A percentile compares a stretch with the other conserved stretches of the same genome.
Conservation (phyloP, 2,329 filamentous ascomycete species). For the Saccharata proteae region DNA sequence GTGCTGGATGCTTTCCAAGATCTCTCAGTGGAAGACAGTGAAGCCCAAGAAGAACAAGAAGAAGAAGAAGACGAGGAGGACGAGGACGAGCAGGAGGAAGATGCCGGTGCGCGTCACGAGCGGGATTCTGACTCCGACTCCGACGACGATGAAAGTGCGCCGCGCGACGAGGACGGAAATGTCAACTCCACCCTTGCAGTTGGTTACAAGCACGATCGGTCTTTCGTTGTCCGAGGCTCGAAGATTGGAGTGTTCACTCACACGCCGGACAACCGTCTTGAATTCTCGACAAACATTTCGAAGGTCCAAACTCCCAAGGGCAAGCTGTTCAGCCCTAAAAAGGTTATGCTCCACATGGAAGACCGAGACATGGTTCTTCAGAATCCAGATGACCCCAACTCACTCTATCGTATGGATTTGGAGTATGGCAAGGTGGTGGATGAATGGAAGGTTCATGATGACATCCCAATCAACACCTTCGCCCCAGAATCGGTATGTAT, state of each 20-base stretch:
- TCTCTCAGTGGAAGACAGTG: slow-evolving; percentile 74
- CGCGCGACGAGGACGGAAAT: slow-evolving; percentile 61
- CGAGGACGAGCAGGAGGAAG: slow-evolving; percentile 50
- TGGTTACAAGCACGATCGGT: slow-evolving; percentile 92
- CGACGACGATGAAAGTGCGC: slow-evolving; percentile 64
- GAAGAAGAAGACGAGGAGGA: slow-evolving; percentile 42
- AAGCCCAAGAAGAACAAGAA: slow-evolving; percentile 41
- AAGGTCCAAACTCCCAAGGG: slow-evolving; percentile 85
- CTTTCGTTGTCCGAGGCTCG: slow-evolving; percentile 90
- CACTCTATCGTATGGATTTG: slow-evolving; percentile 91
- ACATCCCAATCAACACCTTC: slow-evolving; percentile 85
- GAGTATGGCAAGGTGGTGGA: slow-evolving; percentile 97
- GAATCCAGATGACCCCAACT: slow-evolving; percentile 71
- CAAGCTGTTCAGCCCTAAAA: slow-evolving; percentile 83
- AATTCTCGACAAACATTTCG: slow-evolving; percentile 95
- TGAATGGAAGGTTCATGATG: slow-evolving; percentile 96
- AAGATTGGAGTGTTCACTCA: slow-evolving; percentile 99
- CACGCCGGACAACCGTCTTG: slow-evolving; percentile 77
- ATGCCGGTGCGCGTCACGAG: slow-evolving; percentile 57
- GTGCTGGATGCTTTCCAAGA: slow-evolving; percentile 93
- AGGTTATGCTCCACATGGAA: slow-evolving; percentile 90
- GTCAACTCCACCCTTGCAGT: slow-evolving; percentile 91
- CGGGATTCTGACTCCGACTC: slow-evolving; percentile 66
- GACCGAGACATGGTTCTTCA: slow-evolving; percentile 85
- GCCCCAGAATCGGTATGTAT: slow-evolving; percentile 67